These are phyloP conservation scores for Yamadazyma sp. DNA, from an alignment of 805 yeast species.

Conservation along the genomic window DNA sequence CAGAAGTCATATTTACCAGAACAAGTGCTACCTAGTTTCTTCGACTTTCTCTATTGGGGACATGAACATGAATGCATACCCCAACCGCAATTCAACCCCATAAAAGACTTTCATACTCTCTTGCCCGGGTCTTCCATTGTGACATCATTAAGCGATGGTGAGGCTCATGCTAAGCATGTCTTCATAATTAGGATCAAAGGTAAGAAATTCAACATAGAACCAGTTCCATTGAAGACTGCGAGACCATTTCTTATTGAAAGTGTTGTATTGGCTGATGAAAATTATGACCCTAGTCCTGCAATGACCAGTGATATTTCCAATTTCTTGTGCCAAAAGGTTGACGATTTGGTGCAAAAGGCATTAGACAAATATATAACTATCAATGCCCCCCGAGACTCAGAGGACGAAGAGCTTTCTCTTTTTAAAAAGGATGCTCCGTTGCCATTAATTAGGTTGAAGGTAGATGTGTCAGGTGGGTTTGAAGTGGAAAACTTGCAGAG, in stretches of 20 bases:
- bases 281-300: constrained; percentile 54
- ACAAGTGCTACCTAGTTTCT: constrained; percentile 71
- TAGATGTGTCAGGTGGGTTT: constrained; percentile 87
- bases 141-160: constrained; percentile 85
- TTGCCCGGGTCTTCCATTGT: constrained; percentile 96
- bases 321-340: constrained; percentile 64
- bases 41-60: constrained; percentile 92
- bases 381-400: constrained; percentile 18
- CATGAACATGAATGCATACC: constrained; percentile 96
- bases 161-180: constrained; percentile 70
- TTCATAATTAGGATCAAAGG: constrained; percentile 69
- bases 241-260: constrained; percentile 81
- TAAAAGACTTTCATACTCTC: constrained; percentile 69
- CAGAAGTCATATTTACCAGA: constrained; percentile 85
- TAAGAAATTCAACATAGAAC: constrained; percentile 53
- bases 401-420: constrained; percentile 3
- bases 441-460: constrained; percentile 79
- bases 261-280: constrained; percentile 51
- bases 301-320: constrained; percentile 61
- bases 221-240: constrained; percentile 65
- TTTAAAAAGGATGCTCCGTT: constrained; percentile 49
- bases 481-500: constrained; percentile 90
- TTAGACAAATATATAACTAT: constrained; percentile 41
- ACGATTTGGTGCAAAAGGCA: constrained; percentile 62
- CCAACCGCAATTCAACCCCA: constrained; percentile 57